Conservation (phyloP, 192 early-diverging fungal species). For the Backusella australiensis region DNA sequence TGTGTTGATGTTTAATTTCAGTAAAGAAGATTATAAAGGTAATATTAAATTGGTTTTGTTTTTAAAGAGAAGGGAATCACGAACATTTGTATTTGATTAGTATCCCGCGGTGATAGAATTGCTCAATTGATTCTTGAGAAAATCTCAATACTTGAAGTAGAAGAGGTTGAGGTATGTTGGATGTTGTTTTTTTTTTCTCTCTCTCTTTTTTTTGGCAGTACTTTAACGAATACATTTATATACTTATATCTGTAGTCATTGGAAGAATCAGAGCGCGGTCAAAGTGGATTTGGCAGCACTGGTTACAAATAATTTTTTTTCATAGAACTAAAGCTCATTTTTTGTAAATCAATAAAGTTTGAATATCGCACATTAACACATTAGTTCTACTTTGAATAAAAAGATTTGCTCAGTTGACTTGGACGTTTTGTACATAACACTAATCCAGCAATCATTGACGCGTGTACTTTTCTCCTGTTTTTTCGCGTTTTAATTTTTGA, state of each 20-base stretch:
- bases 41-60: neutral
- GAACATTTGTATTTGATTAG: conserved; percentile 33
- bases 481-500: no score
- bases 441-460: no score
- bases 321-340: no score
- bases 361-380: no score
- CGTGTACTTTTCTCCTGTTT: no score
- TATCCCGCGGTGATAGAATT: conserved; percentile 89
- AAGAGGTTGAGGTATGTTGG: conserved; percentile 70
- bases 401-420: no score
- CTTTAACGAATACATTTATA: neutral
- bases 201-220: neutral
- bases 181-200: no score
- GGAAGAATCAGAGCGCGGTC: conserved; percentile 15
- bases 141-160: conserved; percentile 76
- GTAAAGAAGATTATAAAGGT: conserved; percentile 55
- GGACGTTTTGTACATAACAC: no score
- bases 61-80: neutral
- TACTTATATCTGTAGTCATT: conserved; percentile 14
- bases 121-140: conserved; percentile 94
- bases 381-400: no score
- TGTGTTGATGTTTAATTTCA: conserved; percentile 89
- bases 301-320: conserved; percentile 11
- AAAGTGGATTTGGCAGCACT: conserved; percentile 20
- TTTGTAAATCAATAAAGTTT: no score